Percentiles rank a stretch among this genome's conserved stretches.
Conservation (phyloP, 148 eudicot genomes). For the Limonium bicolor region DNA sequence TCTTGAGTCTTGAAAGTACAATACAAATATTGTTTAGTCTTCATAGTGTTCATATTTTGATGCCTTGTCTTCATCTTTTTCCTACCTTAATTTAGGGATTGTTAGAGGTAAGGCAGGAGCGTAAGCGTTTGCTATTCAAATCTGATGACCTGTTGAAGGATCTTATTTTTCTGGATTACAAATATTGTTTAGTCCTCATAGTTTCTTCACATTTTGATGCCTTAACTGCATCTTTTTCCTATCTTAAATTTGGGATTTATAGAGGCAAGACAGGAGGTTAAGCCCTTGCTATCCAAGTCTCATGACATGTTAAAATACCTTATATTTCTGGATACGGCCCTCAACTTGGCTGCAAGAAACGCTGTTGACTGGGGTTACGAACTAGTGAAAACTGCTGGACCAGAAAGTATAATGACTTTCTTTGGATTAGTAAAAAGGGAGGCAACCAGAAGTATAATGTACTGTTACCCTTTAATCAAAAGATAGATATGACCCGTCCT, state of each 20-base stretch:
- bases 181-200: not conserved
- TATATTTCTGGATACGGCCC: conserved; percentile 79
- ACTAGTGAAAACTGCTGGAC: conserved; percentile 66
- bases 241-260: conserved; percentile 45
- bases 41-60: not conserved
- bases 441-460: too few species aligned
- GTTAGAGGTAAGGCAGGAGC: conserved; percentile 76
- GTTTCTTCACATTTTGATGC: not conserved
- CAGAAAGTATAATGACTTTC: too few species aligned
- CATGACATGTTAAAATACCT: conserved; percentile 76
- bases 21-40: not conserved
- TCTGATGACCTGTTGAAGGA: conserved; percentile 75
- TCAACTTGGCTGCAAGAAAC: conserved; percentile 83
- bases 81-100: conserved; percentile 35
- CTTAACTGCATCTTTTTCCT: not conserved
- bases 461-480: too few species aligned
- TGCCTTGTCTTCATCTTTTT: not conserved
- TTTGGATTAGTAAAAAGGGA: too few species aligned
- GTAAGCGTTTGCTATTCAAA: conserved; percentile 49
- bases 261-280: conserved; percentile 78
- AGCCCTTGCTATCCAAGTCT: conserved; percentile 49
- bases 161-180: conserved; percentile 80
- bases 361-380: conserved; percentile 90
- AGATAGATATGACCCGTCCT: too few species aligned
- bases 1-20: conserved; percentile 40